These are phyloP conservation scores for Fusarium sp. DNA, from an alignment of 2,329 filamentous ascomycete species.

Conservation along the genomic window DNA sequence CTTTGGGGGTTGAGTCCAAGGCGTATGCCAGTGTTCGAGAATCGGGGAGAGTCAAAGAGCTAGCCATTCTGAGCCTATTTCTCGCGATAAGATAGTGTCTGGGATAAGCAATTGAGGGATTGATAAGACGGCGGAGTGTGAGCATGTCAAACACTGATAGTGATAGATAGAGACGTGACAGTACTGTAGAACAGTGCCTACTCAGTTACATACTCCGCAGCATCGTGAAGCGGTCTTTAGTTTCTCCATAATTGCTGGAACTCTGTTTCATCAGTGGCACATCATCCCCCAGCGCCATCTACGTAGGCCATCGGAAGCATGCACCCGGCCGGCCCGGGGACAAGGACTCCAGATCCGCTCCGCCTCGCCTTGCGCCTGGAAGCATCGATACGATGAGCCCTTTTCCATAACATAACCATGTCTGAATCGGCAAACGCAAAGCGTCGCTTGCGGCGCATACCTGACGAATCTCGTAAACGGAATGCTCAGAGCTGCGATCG, in stretches of 20 bases:
- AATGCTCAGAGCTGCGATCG: conserved; percentile 55
- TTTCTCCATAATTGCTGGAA: conserved; percentile 13
- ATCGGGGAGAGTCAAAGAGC: conserved; percentile 45
- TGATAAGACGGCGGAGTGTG: conserved; percentile 13
- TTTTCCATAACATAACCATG: conserved; percentile 4
- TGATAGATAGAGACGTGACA: too few species aligned
- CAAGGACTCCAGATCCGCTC: not conserved
- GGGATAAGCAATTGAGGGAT: not conserved
- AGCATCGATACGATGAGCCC: conserved; percentile 38
- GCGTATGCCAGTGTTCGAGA: conserved; percentile 50
- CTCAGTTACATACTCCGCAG: too few species aligned
- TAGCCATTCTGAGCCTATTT: conserved; percentile 32
- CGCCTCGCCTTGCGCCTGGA: too few species aligned
- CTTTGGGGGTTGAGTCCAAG: conserved; percentile 44
- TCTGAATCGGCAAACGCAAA: conserved; percentile 46
- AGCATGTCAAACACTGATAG: not conserved
- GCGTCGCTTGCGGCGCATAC: conserved; percentile 52
- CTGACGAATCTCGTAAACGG: conserved; percentile 54
- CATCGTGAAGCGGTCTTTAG: not conserved
- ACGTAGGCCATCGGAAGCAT: conserved; percentile 34
- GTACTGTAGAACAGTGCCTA: too few species aligned
- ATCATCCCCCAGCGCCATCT: conserved; percentile 23
- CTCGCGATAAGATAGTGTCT: not conserved
- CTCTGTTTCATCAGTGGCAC: conserved; percentile 13
- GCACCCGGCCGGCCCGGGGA: conserved; percentile 24